Percentiles rank a stretch among this genome's conserved stretches.
These are phyloP conservation scores for Fusarium nurragi DNA, from an alignment of 2,329 filamentous ascomycete species.

Conservation along the genomic window DNA sequence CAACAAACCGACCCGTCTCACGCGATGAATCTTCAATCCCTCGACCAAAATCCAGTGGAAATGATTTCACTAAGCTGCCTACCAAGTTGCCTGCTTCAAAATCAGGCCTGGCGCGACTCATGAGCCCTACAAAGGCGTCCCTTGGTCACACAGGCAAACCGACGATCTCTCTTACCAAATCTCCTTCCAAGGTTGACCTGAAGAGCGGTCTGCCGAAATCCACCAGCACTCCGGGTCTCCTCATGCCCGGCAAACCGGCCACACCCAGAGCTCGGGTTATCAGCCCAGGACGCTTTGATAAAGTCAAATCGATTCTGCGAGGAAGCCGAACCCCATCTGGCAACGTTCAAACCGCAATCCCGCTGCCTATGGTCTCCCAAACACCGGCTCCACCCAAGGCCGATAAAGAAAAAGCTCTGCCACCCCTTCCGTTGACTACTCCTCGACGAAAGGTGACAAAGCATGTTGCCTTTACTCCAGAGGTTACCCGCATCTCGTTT, in stretches of 20 bases:
- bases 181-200: constrained; percentile 58
- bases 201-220: constrained; percentile 57
- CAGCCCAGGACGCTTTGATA: constrained; percentile 63
- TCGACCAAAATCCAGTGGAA: constrained; percentile 53
- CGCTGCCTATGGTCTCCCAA: constrained; percentile 56
- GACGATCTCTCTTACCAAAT: constrained; percentile 48
- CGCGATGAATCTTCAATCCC: constrained; percentile 61
- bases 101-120: constrained; percentile 65
- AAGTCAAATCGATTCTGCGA: constrained; percentile 67
- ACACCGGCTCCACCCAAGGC: constrained; percentile 58
- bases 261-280: constrained; percentile 52
- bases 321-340: constrained; percentile 49
- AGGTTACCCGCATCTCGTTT: constrained; percentile 61
- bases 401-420: constrained; percentile 66
- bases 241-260: constrained; percentile 45
- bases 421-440: constrained; percentile 66
- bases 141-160: constrained; percentile 51
- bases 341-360: constrained; percentile 59
- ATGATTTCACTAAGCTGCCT: constrained; percentile 44
- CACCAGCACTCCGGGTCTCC: constrained; percentile 60
- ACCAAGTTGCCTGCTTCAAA: constrained; percentile 54
- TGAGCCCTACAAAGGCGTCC: constrained; percentile 83
- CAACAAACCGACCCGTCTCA: constrained; percentile 69
- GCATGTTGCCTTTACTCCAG: constrained; percentile 82
- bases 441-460: constrained; percentile 75